Conservation (phyloP, 768 basidiomycete genomes). For the Suillus cothurnatus region DNA sequence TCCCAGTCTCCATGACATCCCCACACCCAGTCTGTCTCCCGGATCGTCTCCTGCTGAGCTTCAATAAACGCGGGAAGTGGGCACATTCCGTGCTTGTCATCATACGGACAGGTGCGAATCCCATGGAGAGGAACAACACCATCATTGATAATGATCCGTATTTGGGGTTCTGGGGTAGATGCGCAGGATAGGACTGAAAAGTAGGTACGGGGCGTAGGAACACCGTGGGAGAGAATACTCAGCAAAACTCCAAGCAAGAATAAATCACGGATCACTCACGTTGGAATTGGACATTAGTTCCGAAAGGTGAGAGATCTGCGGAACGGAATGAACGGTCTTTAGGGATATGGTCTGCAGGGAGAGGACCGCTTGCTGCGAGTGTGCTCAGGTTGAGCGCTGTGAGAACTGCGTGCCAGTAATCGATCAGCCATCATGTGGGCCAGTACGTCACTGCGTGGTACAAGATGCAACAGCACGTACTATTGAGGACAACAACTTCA, state of each 20-base stretch:
- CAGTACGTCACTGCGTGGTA: background rate
- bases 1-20: conserved; percentile 80
- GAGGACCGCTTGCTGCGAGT: conserved; percentile 71
- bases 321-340: conserved; percentile 56
- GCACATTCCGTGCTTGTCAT: conserved; percentile 65
- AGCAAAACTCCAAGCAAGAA: background rate
- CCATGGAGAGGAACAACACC: conserved; percentile 81
- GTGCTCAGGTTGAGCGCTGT: conserved; percentile 84
- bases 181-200: conserved; percentile 49
- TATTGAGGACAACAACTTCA: conserved; percentile 48
- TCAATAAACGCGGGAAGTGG: conserved; percentile 69
- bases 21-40: conserved; percentile 69
- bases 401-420: conserved; percentile 50
- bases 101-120: conserved; percentile 69
- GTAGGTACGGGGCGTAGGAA: conserved; percentile 3
- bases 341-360: conserved; percentile 75
- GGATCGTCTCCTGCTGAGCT: conserved; percentile 67
- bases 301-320: conserved; percentile 83
- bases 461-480: conserved; percentile 40
- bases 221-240: background rate
- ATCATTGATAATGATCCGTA: conserved; percentile 88
- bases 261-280: conserved; percentile 45
- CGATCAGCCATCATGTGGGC: background rate
- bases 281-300: conserved; percentile 89
- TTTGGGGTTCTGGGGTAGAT: conserved; percentile 26